Conservation (phyloP, 495 filamentous ascomycete species). For the Cetradonia linearis region DNA sequence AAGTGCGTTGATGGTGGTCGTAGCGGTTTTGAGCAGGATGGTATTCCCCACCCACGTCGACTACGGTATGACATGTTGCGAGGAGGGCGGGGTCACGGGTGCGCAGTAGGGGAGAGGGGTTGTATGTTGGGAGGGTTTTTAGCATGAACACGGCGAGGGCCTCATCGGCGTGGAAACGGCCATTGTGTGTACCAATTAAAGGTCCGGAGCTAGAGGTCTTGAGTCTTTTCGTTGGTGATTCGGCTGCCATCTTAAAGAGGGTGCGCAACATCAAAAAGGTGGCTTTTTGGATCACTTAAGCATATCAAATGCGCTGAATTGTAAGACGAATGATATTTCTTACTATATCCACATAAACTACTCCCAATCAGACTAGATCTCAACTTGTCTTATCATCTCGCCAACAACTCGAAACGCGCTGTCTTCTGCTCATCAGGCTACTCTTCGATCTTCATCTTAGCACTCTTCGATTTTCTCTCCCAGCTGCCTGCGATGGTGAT, state of each 20-base stretch:
- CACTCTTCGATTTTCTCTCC: background rate
- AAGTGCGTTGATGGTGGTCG: conserved; percentile 95
- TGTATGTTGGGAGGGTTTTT: conserved; percentile 74
- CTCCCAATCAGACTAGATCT: background rate
- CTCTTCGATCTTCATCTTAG: background rate
- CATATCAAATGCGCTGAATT: background rate
- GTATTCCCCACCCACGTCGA: conserved; percentile 91
- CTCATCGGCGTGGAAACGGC: conserved; percentile 98
- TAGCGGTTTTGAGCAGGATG: conserved; percentile 64
- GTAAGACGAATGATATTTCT: background rate
- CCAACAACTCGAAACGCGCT: conserved; percentile 2
- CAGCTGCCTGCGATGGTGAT: background rate
- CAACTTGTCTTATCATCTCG: background rate
- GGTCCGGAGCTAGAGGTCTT: conserved; percentile 42
- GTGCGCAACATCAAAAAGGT: conserved; percentile 24
- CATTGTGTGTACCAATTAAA: conserved; percentile 84
- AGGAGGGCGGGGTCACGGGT: conserved; percentile 76
- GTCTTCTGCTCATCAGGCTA: background rate
- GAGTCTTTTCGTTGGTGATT: conserved; percentile 59
- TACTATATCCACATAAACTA: background rate
- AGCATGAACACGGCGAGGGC: conserved; percentile 97
- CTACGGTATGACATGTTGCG: conserved; percentile 79
- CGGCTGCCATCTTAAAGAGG: conserved; percentile 48
- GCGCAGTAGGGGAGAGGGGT: conserved; percentile 62
- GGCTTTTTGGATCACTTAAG: background rate